Percentiles rank a stretch among this genome's conserved stretches.
phyloP scores from a whole-genome alignment of 352 stramenopile species.

The Globisporangium barbulae region DNA sequence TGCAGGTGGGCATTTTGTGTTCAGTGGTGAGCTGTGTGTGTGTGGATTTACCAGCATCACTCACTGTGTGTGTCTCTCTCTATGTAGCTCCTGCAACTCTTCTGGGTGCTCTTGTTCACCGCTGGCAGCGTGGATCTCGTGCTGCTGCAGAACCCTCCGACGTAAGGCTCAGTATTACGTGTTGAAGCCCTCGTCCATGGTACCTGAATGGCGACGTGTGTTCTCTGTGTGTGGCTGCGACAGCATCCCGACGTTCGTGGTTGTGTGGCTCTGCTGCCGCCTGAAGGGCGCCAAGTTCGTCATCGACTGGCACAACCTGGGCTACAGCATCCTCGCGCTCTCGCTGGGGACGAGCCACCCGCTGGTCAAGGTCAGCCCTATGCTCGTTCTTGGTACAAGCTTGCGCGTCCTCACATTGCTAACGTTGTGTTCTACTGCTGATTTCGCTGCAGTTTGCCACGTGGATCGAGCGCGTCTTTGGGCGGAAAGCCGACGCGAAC shows the following conservation, averaged over 20 bases:
- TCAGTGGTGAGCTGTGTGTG: not conserved
- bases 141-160: slow-evolving; percentile 98
- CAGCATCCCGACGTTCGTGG: slow-evolving; percentile 93
- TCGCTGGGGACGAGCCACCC: slow-evolving; percentile 56
- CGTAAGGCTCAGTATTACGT: slow-evolving; percentile 38
- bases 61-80: slow-evolving; percentile 15
- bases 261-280: slow-evolving; percentile 78
- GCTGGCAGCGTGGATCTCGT: slow-evolving; percentile 88
- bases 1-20: slow-evolving; percentile 26
- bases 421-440: not conserved
- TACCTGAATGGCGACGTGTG: too few relatives aligned
- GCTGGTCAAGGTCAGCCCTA: slow-evolving; percentile 59
- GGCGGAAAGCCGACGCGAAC: slow-evolving; percentile 90
- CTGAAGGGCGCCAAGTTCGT: slow-evolving; percentile 90
- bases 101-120: slow-evolving; percentile 72
- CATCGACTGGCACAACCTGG: slow-evolving; percentile 99
- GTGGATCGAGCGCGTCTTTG: slow-evolving; percentile 88
- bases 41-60: too few relatives aligned
- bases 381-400: not conserved
- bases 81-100: slow-evolving; percentile 68
- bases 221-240: too few relatives aligned
- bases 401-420: not conserved
- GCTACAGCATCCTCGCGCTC: slow-evolving; percentile 95
- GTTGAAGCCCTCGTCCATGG: too few relatives aligned
- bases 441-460: slow-evolving; percentile 50